phyloP scores from a whole-genome alignment of 1,284 basidiomycete species.

The Moesziomyces parantarcticus region DNA sequence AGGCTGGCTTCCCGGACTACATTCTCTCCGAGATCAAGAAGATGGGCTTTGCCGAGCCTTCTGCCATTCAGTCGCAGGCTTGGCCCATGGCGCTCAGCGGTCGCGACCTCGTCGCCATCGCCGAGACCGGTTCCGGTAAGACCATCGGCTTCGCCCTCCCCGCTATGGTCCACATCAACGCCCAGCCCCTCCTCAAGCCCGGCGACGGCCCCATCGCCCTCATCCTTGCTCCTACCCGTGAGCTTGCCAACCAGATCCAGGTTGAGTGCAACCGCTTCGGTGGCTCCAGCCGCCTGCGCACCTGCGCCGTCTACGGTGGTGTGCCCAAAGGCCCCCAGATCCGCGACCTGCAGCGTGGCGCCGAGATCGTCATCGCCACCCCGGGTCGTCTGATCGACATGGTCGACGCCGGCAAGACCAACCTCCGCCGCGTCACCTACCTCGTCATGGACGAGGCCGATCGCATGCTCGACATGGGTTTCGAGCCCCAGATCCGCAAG shows the following conservation, averaged over 20 bases:
- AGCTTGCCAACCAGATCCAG: slow-evolving; percentile 98
- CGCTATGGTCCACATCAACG: slow-evolving; percentile 99
- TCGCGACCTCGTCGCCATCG: slow-evolving; percentile 94
- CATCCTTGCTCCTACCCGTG: slow-evolving; percentile 95
- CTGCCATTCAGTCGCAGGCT: slow-evolving; percentile 96
- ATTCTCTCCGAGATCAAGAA: slow-evolving; percentile 91
- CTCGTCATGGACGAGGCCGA: slow-evolving; percentile 99
- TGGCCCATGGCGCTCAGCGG: slow-evolving; percentile 98
- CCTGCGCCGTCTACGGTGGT: slow-evolving; percentile 97
- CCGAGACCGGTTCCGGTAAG: slow-evolving; percentile 72
- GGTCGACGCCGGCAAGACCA: slow-evolving; percentile 95
- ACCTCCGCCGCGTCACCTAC: slow-evolving; percentile 93
- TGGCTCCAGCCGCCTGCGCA: slow-evolving; percentile 94
- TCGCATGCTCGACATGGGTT: slow-evolving; percentile 98
- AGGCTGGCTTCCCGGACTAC: slow-evolving; percentile 95
- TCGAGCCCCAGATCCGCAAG: slow-evolving; percentile 99
- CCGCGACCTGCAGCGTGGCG: slow-evolving; percentile 93
- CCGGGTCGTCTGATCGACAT: slow-evolving; percentile 78
- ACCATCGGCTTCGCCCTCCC: slow-evolving; percentile 98
- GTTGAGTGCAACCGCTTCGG: slow-evolving; percentile 99
- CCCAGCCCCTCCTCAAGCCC: slow-evolving; percentile 91
- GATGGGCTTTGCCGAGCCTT: slow-evolving; percentile 88
- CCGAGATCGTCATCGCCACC: slow-evolving; percentile 94
- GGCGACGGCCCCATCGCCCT: slow-evolving; percentile 98
- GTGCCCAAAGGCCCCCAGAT: slow-evolving; percentile 98